Percentiles rank a stretch among this genome's conserved stretches.
Evolutionary conservation across 2,329 filamentous ascomycete genomes (phyloP).

Genomic region (Leptographium flavum): DNA sequence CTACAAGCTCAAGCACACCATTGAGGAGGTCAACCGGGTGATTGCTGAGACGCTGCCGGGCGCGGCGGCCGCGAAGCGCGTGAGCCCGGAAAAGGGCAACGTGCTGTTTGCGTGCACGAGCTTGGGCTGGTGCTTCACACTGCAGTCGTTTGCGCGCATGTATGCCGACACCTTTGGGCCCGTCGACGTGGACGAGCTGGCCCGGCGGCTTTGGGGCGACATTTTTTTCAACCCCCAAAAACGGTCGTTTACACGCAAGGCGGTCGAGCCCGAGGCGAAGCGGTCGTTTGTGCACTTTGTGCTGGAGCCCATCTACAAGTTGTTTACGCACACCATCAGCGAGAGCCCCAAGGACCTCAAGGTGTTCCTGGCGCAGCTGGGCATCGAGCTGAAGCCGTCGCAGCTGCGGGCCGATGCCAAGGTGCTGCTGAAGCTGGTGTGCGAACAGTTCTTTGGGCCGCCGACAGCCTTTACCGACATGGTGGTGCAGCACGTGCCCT

Average conservation of each 20-base stretch:
- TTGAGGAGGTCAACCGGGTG: slow-evolving; percentile 93
- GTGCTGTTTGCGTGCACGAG: slow-evolving; percentile 90
- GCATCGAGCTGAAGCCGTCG: slow-evolving; percentile 79
- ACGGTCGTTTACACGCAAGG: slow-evolving; percentile 82
- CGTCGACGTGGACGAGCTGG: slow-evolving; percentile 72
- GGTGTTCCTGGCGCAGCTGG: slow-evolving; percentile 60
- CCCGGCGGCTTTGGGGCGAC: slow-evolving; percentile 81
- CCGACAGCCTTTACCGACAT: slow-evolving; percentile 90
- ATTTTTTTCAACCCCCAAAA: slow-evolving; percentile 89
- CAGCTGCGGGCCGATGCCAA: slow-evolving; percentile 86
- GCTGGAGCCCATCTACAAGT: slow-evolving; percentile 92
- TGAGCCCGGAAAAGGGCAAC: slow-evolving; percentile 95
- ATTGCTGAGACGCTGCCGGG: slow-evolving; percentile 81
- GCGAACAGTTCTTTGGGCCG: slow-evolving; percentile 88
- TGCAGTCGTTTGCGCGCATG: slow-evolving; percentile 91
- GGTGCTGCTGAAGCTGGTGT: slow-evolving; percentile 75
- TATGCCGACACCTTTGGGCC: slow-evolving; percentile 80
- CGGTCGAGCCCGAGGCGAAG: slow-evolving; percentile 63
- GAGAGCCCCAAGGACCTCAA: slow-evolving; percentile 77
- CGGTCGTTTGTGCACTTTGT: slow-evolving; percentile 90
- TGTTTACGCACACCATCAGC: slow-evolving; percentile 89
- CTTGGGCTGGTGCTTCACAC: slow-evolving; percentile 94
- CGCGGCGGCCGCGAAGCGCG: slow-evolving; percentile 59
- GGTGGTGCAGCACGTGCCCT: slow-evolving; percentile 79
- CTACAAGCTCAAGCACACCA: slow-evolving; percentile 97